Conservation (phyloP, 768 basidiomycete genomes). For the Termitomyces sp. region DNA sequence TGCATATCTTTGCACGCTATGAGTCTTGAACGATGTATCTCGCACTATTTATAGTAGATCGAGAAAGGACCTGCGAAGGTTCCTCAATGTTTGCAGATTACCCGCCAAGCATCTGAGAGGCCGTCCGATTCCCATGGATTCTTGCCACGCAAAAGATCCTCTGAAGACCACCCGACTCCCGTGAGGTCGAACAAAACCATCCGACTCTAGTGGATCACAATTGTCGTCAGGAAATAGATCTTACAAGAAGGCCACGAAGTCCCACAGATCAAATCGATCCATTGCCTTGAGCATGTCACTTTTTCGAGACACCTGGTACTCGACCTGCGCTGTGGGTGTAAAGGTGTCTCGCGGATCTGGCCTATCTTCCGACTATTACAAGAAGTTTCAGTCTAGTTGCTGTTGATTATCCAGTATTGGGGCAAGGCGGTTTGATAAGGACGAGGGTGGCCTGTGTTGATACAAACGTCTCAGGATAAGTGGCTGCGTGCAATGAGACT, state of each 20-base stretch:
- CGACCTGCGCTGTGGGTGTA: background rate
- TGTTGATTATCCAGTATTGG: background rate
- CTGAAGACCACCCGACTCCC: background rate
- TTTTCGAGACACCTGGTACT: background rate
- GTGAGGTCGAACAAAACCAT: background rate
- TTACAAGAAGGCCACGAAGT: background rate
- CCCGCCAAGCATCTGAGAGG: background rate
- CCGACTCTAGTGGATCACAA: background rate
- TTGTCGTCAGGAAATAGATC: background rate
- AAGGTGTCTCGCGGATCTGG: no score
- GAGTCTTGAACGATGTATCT: background rate
- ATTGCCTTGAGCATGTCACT: background rate
- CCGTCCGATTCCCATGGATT: background rate
- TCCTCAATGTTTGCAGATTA: background rate
- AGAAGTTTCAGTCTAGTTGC: background rate
- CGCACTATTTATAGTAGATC: background rate
- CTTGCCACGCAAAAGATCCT: background rate
- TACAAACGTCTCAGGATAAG: background rate
- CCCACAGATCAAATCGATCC: background rate
- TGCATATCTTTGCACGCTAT: background rate
- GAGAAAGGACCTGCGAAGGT: background rate
- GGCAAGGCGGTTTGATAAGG: background rate
- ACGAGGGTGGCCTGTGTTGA: background rate
- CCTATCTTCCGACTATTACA: background rate
- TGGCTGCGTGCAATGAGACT: background rate